Conservation (phyloP, 2,329 filamentous ascomycete species). For the Nemania bipapillata region DNA sequence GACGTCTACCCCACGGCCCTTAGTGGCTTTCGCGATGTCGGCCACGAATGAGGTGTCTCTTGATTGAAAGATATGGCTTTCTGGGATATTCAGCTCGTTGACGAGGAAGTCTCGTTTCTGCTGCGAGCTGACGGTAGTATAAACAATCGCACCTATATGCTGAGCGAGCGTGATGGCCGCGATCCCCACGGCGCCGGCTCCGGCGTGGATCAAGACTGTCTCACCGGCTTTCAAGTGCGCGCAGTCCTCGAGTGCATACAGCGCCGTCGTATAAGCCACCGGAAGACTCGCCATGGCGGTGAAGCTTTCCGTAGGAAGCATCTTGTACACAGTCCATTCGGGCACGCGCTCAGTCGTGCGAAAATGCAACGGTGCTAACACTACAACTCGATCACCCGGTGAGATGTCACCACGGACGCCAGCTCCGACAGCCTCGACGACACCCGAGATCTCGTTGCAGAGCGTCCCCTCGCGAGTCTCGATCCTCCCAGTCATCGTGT, state of each 20-base stretch:
- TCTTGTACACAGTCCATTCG: slow-evolving; percentile 39
- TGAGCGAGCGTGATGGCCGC: slow-evolving; percentile 52
- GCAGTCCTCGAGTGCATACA: slow-evolving; percentile 49
- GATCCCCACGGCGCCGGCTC: slow-evolving; percentile 52
- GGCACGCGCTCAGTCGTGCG: slow-evolving; percentile 45
- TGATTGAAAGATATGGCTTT: slow-evolving; percentile 51
- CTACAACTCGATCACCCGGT: slow-evolving; percentile 48
- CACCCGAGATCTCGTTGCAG: slow-evolving; percentile 45
- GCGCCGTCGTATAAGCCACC: slow-evolving; percentile 47
- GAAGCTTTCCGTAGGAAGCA: slow-evolving; percentile 41
- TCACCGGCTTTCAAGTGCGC: slow-evolving; percentile 47
- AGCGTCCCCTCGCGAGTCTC: slow-evolving; percentile 39
- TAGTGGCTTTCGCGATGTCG: slow-evolving; percentile 22
- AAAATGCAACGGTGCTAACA: slow-evolving; percentile 41
- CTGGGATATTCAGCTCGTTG: slow-evolving; percentile 42
- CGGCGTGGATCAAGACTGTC: slow-evolving; percentile 53
- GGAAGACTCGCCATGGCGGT: slow-evolving; percentile 40
- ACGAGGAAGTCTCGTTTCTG: slow-evolving; percentile 44
- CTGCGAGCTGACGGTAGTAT: slow-evolving; percentile 45
- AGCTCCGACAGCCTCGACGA: slow-evolving; percentile 42
- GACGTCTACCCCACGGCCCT: slow-evolving; percentile 33
- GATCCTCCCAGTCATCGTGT: slow-evolving; percentile 44
- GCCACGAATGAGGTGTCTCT: slow-evolving; percentile 49
- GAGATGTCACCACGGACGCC: slow-evolving; percentile 29
- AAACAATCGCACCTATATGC: slow-evolving; percentile 49